Evolutionary conservation across 2,329 filamentous ascomycete genomes (phyloP).

Genomic region (Metarhizium guizhouense): DNA sequence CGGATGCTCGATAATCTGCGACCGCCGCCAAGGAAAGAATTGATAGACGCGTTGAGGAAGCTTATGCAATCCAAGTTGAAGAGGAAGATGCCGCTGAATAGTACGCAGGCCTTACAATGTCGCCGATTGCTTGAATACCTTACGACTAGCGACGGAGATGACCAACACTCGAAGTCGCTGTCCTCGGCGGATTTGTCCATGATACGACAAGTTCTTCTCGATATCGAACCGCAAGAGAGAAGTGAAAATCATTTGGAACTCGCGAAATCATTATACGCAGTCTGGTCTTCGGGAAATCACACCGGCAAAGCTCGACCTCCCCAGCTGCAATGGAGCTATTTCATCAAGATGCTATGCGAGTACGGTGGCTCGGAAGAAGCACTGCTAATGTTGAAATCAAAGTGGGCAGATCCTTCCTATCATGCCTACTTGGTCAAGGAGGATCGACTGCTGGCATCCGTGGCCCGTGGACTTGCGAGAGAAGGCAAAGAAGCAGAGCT

Average conservation of each 20-base stretch:
- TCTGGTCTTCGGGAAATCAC: slow-evolving; percentile 12
- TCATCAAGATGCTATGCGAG: slow-evolving; percentile 35
- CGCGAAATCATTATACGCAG: slow-evolving; percentile 32
- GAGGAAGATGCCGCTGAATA: slow-evolving; percentile 44
- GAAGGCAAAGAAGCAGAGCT: slow-evolving; percentile 52
- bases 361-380: slow-evolving; percentile 49
- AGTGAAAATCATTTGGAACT: slow-evolving; percentile 38
- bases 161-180: slow-evolving; percentile 21
- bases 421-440: slow-evolving; percentile 11
- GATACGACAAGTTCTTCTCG: slow-evolving; percentile 35
- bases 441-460: slow-evolving; percentile 16
- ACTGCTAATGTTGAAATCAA: slow-evolving; percentile 28
- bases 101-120: slow-evolving; percentile 53
- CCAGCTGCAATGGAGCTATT: slow-evolving; percentile 20
- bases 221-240: slow-evolving; percentile 32
- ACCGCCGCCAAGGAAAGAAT: slow-evolving; percentile 51
- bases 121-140: slow-evolving; percentile 53
- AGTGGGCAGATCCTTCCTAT: slow-evolving; percentile 19
- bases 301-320: slow-evolving; percentile 10
- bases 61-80: slow-evolving; percentile 52
- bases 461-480: slow-evolving; percentile 47
- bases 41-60: slow-evolving; percentile 54
- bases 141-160: slow-evolving; percentile 12
- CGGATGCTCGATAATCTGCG: slow-evolving; percentile 54
- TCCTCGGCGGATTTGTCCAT: slow-evolving; percentile 32